Conservation (phyloP, 2,329 filamentous ascomycete genomes). For the Aspergillus quadricinctus region DNA sequence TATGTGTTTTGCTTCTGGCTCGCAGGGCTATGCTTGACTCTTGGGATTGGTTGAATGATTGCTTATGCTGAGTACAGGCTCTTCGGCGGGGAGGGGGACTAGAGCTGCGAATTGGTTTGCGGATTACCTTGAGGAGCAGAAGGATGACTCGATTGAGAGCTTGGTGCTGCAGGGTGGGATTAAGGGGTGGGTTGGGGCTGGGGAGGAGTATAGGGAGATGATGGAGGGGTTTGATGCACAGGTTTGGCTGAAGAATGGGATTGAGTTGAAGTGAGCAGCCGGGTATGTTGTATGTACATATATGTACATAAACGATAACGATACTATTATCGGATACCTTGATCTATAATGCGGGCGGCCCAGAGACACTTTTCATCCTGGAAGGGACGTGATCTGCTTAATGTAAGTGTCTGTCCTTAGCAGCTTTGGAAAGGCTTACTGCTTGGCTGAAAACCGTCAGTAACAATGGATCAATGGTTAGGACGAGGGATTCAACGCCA, state of each 20-base stretch:
- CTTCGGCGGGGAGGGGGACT: conserved; percentile 51
- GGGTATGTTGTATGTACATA: neutral
- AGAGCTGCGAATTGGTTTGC: conserved; percentile 54
- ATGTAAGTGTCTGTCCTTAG: no score
- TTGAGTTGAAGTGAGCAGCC: neutral
- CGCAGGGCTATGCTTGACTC: neutral
- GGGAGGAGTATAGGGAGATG: conserved; percentile 43
- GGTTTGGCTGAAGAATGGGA: neutral
- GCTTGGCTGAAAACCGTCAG: no score
- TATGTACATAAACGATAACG: no score
- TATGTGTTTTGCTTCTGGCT: conserved; percentile 17
- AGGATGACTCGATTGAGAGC: conserved; percentile 44
- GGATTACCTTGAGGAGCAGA: conserved; percentile 46
- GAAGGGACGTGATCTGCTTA: conserved; percentile 34
- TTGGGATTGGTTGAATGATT: neutral
- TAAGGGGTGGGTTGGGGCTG: conserved; percentile 51
- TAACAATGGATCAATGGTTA: no score
- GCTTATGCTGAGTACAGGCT: conserved; percentile 38
- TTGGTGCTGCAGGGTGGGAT: conserved; percentile 50
- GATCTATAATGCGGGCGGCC: conserved; percentile 29
- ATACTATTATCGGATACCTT: conserved; percentile 11
- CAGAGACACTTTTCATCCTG: conserved; percentile 46
- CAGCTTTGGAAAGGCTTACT: no score
- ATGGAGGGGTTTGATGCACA: conserved; percentile 38
- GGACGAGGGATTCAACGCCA: no score